Evolutionary conservation across 2,329 filamentous ascomycete species (phyloP), one percentile per base, ranked within the genome.

Genomic region (Trichoderma atrobrunneum): DNA sequence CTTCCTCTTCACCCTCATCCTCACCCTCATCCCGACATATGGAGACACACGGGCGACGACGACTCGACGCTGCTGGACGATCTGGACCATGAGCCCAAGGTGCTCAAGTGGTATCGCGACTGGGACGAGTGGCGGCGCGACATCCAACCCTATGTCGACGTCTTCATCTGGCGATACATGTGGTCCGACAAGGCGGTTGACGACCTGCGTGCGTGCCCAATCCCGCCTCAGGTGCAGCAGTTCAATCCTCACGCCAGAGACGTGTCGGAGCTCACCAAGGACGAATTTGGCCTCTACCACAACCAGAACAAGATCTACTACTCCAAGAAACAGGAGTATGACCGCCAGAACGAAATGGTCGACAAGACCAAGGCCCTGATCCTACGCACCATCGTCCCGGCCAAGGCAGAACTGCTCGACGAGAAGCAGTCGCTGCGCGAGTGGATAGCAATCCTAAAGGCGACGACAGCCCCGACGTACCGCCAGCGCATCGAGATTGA

Each of bases 161-260:
- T 71, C 61, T 65, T 59, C 24, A 66, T 71, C 57, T 71, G 69
- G 69, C 60, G 51, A 2, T 71, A 71, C 54, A 71, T 71, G 69
- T 65, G 60, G 61, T 71, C 69, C 7, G 69, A 71, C 34, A 59
- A 65, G 32, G 51, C 69, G 1, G 43, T 62, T 14, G 62, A 71
- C 28, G 69, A 65, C 12, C 26, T 65, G 34, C 61, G 48, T n/a
- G n/a, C 61, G 34, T 57, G 61, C 36, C 69, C 69, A 59, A 43
- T 34, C 28, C 60, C 54, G 61, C 69, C 69, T 21, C 54, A 57
- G 11, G 69, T 71, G 36, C 60, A 65, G 54, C 60, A 65, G 61
- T 71, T 71, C 28, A 71, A 71, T 16, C 61, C 48, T 7, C 69
- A 71, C 2, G 69, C 69, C 26, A 57, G 61, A 48, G 60, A 65